Percentiles rank a stretch among this genome's conserved stretches.
These are phyloP conservation scores for Beauveria rudraprayagi DNA, from an alignment of 2,329 filamentous ascomycete genomes.

Conservation along the genomic window DNA sequence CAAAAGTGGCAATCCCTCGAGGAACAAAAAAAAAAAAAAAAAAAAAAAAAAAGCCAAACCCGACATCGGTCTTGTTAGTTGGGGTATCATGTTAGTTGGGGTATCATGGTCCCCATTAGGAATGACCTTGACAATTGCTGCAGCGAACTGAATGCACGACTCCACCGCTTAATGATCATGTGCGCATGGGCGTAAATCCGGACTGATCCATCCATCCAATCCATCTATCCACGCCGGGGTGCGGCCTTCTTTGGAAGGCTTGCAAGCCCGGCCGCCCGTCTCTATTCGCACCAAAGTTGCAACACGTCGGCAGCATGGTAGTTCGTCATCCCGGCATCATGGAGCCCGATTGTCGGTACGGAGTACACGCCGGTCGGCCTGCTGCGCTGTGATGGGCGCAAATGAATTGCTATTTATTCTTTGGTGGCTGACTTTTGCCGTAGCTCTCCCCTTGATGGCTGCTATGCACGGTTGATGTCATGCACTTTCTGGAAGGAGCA, in stretches of 20 bases:
- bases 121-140: conserved; percentile 11
- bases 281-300: background rate
- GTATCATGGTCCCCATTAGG: conserved; percentile 10
- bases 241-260: background rate
- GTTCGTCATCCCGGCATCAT: conserved; percentile 6
- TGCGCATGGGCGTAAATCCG: conserved; percentile 3
- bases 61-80: conserved; percentile 12
- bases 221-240: conserved; percentile 7
- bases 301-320: background rate
- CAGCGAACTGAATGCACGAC: conserved; percentile 6
- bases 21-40: background rate
- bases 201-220: conserved; percentile 3
- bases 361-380: background rate
- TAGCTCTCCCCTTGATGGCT: background rate
- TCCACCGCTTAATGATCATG: conserved; percentile 10
- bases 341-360: background rate
- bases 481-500: background rate
- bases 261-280: background rate
- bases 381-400: background rate
- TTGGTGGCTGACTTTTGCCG: background rate
- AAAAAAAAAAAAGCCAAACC: conserved; percentile 3
- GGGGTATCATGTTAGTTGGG: background rate
- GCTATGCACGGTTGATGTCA: background rate
- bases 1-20: conserved; percentile 1
- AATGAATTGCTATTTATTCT: background rate